Evolutionary conservation across 768 basidiomycete species (phyloP), one percentile per base, ranked within the genome.

Genomic region (Coprinellus micaceus): DNA sequence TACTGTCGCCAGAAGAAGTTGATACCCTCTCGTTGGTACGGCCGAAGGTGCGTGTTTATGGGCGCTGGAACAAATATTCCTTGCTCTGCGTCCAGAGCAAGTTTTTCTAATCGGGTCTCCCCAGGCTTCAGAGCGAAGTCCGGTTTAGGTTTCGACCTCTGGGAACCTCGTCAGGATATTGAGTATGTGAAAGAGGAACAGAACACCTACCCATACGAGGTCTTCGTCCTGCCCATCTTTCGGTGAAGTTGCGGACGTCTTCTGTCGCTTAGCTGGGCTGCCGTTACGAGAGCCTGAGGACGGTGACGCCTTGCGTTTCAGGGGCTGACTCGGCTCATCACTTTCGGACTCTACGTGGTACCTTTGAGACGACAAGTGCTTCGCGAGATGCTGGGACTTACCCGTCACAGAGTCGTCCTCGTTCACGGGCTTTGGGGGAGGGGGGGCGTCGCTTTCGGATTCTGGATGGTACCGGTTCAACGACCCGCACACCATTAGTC

Each of bases 21-120:
- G 12, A 89, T 82, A 7, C 96, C 96, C 11, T 94, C 86, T 30
- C 92, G 79, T 64, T 98, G 96, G 64, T 98, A 98, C 30, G 85
- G 83, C 53, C 95, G 85, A n/a, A 98, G 75, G 67, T 86, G 91
- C 0, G 85, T 84, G 68, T 95, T 96, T 63, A 97, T 86, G 2
- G 85, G 69, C 6, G 75, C 79, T 2, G 89, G 88, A 21, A 91
- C 80, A 59, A 74, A 74, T 21, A 83, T 74, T 29, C 71, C 68
- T 43, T 74, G 64, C 25, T 69, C 70, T 33, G 64, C 64, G 55
- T 85, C 82, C 11, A 92, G 74, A 26, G 82, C 63, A 19, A 86
- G 60, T 0, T 86, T 75, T 6, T 76, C 78, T 0, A 73, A 70
- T 10, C 54, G 57, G 21, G 61, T 61, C 60, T 85, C 82, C 4